Conservation (phyloP, 192 early-diverging fungal genomes). For the Rhizophagus sp. region DNA sequence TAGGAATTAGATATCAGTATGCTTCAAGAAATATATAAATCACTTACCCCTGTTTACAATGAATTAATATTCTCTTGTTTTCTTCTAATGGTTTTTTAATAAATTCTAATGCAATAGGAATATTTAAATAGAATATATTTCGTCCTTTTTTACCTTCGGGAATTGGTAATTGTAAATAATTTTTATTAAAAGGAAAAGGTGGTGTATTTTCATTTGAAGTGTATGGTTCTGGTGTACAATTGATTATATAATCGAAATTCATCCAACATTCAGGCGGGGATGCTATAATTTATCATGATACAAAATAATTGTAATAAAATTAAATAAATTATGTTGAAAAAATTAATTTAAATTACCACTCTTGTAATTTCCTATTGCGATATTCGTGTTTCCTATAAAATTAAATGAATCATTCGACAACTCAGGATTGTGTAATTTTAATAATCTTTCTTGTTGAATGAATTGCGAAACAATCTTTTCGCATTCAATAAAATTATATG, state of each 20-base stretch:
- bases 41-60: conserved; percentile 70
- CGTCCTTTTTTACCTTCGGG: conserved; percentile 91
- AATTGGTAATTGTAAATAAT: conserved; percentile 74
- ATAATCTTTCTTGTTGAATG: conserved; percentile 29
- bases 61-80: conserved; percentile 60
- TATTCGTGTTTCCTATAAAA: conserved; percentile 60
- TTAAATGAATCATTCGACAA: conserved; percentile 31
- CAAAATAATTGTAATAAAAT: not conserved
- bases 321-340: not conserved
- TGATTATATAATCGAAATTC: conserved; percentile 78
- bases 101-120: conserved; percentile 62
- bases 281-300: not conserved
- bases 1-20: too few species aligned
- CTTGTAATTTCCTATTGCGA: conserved; percentile 60
- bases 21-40: not conserved
- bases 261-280: conserved; percentile 60
- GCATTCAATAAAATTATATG: conserved; percentile 33
- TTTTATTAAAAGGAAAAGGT: not conserved
- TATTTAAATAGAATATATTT: conserved; percentile 54
- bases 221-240: conserved; percentile 62
- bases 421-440: conserved; percentile 19
- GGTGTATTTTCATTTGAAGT: not conserved
- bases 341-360: conserved; percentile 38
- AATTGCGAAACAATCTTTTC: conserved; percentile 40
- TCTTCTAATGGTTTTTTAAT: conserved; percentile 40